Conservation (phyloP, 495 filamentous ascomycete genomes). For the Ascobolus immersus region DNA sequence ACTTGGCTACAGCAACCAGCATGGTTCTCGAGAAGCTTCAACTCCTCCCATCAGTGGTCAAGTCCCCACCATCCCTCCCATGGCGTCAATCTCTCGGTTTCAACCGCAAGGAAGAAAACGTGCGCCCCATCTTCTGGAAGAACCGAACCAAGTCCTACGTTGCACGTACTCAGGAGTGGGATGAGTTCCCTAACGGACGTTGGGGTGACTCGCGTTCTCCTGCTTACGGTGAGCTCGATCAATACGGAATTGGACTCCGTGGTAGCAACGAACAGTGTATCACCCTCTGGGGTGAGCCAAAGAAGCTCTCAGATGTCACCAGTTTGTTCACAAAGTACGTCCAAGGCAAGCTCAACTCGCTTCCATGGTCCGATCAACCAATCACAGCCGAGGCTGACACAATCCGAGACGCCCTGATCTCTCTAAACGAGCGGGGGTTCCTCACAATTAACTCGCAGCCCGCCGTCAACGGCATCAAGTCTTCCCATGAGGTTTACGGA, state of each 20-base stretch:
- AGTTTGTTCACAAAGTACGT: slow-evolving; percentile 66
- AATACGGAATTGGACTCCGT: slow-evolving; percentile 81
- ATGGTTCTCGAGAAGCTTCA: slow-evolving; percentile 79
- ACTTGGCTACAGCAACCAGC: slow-evolving; percentile 76
- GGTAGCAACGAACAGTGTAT: slow-evolving; percentile 95
- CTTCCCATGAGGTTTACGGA: slow-evolving; percentile 59
- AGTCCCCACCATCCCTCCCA: slow-evolving; percentile 59
- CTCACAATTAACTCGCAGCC: slow-evolving; percentile 97
- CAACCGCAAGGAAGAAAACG: slow-evolving; percentile 73
- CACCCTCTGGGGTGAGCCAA: slow-evolving; percentile 79
- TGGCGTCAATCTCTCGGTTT: slow-evolving; percentile 86
- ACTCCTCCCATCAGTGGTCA: slow-evolving; percentile 47
- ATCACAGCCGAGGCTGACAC: slow-evolving; percentile 55
- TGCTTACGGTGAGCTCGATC: slow-evolving; percentile 87
- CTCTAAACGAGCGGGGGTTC: slow-evolving; percentile 62
- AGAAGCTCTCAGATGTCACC: slow-evolving; percentile 51
- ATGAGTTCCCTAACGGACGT: slow-evolving; percentile 95
- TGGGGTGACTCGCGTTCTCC: slow-evolving; percentile 97
- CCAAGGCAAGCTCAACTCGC: slow-evolving; percentile 45
- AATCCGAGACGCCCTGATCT: slow-evolving; percentile 49
- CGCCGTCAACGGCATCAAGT: slow-evolving; percentile 77
- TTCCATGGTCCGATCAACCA: slow-evolving; percentile 87
- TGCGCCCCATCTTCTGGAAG: slow-evolving; percentile 97
- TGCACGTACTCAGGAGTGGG: slow-evolving; percentile 89
- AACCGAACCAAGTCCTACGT: slow-evolving; percentile 92